Conservation (phyloP, 371 early-diverging fungal species). For the Fennellomyces sp. region DNA sequence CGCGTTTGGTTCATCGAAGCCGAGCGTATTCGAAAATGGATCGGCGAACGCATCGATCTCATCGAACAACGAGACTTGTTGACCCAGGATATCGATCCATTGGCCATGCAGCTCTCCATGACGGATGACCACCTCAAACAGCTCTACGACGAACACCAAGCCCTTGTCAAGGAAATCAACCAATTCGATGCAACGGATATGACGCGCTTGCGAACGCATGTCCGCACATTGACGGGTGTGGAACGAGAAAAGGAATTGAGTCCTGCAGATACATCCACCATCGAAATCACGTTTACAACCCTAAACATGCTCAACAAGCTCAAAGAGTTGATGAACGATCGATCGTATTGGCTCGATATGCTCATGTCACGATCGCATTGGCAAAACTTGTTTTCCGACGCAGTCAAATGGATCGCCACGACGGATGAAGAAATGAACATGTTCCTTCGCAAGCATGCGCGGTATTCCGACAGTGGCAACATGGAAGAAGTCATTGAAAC, state of each 20-base stretch:
- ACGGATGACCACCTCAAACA: slow-evolving; percentile 16
- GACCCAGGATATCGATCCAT: slow-evolving; percentile 28
- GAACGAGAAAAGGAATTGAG: slow-evolving; percentile 35
- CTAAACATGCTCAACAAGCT: slow-evolving; percentile 42
- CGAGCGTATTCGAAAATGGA: slow-evolving; percentile 36
- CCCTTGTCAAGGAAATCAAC: slow-evolving; percentile 33
- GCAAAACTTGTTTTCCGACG: slow-evolving; percentile 47
- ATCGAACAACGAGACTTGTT: slow-evolving; percentile 32
- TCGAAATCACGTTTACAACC: slow-evolving; percentile 53
- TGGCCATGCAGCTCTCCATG: slow-evolving; percentile 26
- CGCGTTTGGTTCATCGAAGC: slow-evolving; percentile 40
- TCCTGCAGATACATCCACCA: slow-evolving; percentile 59
- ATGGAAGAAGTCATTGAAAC: slow-evolving; percentile 38
- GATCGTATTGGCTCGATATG: slow-evolving; percentile 33
- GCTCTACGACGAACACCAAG: slow-evolving; percentile 36
- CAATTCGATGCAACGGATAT: slow-evolving; percentile 46
- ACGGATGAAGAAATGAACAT: slow-evolving; percentile 36
- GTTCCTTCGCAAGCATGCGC: slow-evolving; percentile 36
- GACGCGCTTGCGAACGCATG: slow-evolving; percentile 52
- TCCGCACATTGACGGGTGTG: slow-evolving; percentile 38
- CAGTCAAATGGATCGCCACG: slow-evolving; percentile 41
- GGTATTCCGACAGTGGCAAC: slow-evolving; percentile 33
- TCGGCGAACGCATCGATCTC: slow-evolving; percentile 38
- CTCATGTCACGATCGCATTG: slow-evolving; percentile 44
- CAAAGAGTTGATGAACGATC: slow-evolving; percentile 29